Base-by-base conservation (phyloP, 305 asterid genomes). In the Fraxinus floribunda region DNA sequence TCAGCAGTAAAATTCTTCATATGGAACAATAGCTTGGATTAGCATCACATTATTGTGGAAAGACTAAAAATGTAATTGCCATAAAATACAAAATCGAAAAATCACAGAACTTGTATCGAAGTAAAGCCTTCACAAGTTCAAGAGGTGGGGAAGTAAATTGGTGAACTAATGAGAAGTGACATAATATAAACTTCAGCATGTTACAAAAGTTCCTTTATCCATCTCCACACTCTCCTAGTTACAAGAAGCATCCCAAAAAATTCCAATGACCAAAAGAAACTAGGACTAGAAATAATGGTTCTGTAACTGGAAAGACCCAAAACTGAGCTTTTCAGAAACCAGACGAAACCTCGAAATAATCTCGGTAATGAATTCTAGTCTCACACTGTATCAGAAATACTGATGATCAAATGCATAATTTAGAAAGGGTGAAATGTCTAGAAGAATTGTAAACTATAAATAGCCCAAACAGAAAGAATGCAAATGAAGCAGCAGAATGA, bases 1-100 rank as follows among this genome's bases (percentile, higher is more conserved):
- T 90, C 91, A 22, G 86, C 79, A n/a, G 87, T 83, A 70, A 71
- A 93, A 88, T 86, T 90, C 99, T 95, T 88, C 90, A 86, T 24
- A 81, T 72, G 81, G 72, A 46, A 82, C 22, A 15, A 83, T 24
- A 84, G 80, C 76, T 78, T 18, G 62, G 80, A 86, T 84, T 81
- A 87, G 84, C 79, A 81, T 22, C 35, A 16, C 52, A 29, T 85
- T 81, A 74, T 62, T 26, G 46, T 64, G 81, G 60, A 80, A 32
- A n/a, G 29, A 32, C 22, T 11, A 70, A 60, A 32, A 16, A 46
- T 77, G 74, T 44, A 22, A 79, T 57, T 35, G 44, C 72, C 26
- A 32, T 76, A 75, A 30, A 64, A 57, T 52, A 79, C 32, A 81
- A 83, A 16, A 79, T 22, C 34, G 57, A 34, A 82, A 32, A 71